Percentiles rank a stretch among this genome's conserved stretches.
Evolutionary conservation across 2,329 filamentous ascomycete species (phyloP).

Genomic region (Pseudogymnoascus sp.): DNA sequence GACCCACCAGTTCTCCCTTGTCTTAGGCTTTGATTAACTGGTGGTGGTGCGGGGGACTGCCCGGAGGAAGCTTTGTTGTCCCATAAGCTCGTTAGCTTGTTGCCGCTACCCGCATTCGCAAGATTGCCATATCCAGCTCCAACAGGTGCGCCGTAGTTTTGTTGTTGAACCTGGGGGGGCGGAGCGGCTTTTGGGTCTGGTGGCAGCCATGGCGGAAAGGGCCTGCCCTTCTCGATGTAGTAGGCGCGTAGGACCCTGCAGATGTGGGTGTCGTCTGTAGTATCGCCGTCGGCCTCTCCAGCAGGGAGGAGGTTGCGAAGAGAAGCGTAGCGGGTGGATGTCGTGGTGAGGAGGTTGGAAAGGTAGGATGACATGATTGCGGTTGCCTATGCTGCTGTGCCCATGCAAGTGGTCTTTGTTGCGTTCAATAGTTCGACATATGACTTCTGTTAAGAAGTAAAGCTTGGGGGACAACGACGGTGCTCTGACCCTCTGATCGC

Average conservation of each 20-base stretch:
- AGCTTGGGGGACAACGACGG: not conserved
- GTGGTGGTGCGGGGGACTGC: conserved; percentile 15
- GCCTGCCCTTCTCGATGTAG: conserved; percentile 80
- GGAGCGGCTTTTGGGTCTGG: conserved; percentile 74
- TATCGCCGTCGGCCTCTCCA: conserved; percentile 61
- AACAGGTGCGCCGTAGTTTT: conserved; percentile 34
- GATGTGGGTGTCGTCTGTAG: conserved; percentile 88
- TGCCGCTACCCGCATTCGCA: conserved; percentile 29
- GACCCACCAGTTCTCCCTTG: conserved; percentile 31
- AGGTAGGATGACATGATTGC: conserved; percentile 69
- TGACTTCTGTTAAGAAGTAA: conserved; percentile 5
- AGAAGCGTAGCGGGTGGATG: conserved; percentile 55
- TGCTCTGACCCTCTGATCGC: not conserved
- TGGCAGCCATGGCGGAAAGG: conserved; percentile 80
- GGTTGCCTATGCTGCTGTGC: not conserved
- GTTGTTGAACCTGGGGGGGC: conserved; percentile 37
- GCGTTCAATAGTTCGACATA: not conserved
- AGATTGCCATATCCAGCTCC: conserved; percentile 48
- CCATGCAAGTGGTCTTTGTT: not conserved
- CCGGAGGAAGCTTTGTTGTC: conserved; percentile 33
- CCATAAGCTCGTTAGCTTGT: conserved; percentile 51
- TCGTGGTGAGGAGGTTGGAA: conserved; percentile 62
- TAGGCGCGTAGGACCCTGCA: conserved; percentile 88
- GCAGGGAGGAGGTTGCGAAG: conserved; percentile 63
- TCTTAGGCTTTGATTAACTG: conserved; percentile 39